These are phyloP conservation scores for Coemansia sp. DNA, from an alignment of 192 early-diverging fungal genomes.

Conservation along the genomic window DNA sequence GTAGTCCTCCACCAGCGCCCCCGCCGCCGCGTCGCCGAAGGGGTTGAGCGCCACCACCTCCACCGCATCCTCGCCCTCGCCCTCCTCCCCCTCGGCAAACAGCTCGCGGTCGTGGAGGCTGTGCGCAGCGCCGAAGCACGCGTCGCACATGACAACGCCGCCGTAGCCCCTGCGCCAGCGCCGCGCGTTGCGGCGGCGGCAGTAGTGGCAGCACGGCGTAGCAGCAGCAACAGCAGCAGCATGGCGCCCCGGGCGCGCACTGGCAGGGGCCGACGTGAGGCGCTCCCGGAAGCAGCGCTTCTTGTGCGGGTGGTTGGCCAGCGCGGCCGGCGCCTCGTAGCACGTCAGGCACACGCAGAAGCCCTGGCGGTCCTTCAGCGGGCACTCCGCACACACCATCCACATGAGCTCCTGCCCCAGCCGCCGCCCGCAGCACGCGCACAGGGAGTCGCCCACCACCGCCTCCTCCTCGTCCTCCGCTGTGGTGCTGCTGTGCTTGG, in stretches of 20 bases:
- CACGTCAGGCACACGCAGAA: conserved; percentile 47
- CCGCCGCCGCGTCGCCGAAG: conserved; percentile 26
- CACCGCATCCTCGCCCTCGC: conserved; percentile 11
- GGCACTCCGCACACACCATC: conserved; percentile 51
- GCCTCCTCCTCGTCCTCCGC: conserved; percentile 1
- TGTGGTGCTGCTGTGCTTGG: conserved; percentile 52
- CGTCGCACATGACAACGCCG: conserved; percentile 52
- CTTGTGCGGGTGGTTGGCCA: conserved; percentile 52
- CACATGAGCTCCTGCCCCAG: conserved; percentile 44
- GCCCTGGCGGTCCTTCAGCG: conserved; percentile 15
- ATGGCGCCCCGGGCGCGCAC: background rate
- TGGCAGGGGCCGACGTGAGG: conserved; percentile 6
- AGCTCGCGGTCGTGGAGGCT: conserved; percentile 31
- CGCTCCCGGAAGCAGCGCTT: conserved; percentile 55
- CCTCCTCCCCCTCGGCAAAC: conserved; percentile 13
- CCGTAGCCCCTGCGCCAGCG: conserved; percentile 54
- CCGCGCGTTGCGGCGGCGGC: conserved; percentile 32
- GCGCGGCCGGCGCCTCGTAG: conserved; percentile 45
- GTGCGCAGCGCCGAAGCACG: conserved; percentile 45
- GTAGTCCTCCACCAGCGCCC: conserved; percentile 45
- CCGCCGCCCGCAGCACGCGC: conserved; percentile 30
- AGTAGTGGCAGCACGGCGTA: conserved; percentile 46
- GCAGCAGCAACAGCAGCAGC: background rate
- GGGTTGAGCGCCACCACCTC: conserved; percentile 54
- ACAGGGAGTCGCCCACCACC: conserved; percentile 35